Evolutionary conservation across 73 alveolate genomes (phyloP).

Genomic region (Uronychia binucleata): DNA sequence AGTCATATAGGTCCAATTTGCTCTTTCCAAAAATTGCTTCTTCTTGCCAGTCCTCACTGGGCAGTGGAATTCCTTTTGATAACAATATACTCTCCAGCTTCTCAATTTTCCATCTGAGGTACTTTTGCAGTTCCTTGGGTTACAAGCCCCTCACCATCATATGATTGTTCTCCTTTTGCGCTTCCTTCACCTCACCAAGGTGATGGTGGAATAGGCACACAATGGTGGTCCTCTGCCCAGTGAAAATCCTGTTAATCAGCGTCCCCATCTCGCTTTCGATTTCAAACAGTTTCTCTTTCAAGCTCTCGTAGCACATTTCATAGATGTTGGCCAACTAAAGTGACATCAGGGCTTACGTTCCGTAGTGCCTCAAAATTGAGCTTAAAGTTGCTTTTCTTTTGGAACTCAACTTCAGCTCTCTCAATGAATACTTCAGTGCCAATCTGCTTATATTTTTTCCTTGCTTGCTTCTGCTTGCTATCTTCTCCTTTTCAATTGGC

Average conservation of each 20-base stretch:
- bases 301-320: neutral
- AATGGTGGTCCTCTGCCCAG: neutral
- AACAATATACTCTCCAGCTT: neutral
- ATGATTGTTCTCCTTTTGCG: too few relatives aligned
- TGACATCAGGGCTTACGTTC: neutral
- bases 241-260: neutral
- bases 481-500: neutral
- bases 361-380: neutral
- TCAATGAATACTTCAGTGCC: neutral
- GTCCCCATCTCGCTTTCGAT: neutral
- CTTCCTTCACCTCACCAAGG: neutral
- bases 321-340: neutral
- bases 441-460: neutral
- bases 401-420: neutral
- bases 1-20: neutral
- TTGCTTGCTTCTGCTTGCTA: neutral
- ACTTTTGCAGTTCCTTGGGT: too few relatives aligned
- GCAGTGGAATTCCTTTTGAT: neutral
- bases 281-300: neutral
- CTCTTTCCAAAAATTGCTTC: neutral
- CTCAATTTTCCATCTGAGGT: neutral
- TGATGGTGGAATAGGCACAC: neutral
- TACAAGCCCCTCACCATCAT: too few relatives aligned
- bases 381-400: neutral
- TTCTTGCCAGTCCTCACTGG: neutral